Conservation (phyloP, 495 filamentous ascomycete genomes). For the Penicillium bialowiezense region DNA sequence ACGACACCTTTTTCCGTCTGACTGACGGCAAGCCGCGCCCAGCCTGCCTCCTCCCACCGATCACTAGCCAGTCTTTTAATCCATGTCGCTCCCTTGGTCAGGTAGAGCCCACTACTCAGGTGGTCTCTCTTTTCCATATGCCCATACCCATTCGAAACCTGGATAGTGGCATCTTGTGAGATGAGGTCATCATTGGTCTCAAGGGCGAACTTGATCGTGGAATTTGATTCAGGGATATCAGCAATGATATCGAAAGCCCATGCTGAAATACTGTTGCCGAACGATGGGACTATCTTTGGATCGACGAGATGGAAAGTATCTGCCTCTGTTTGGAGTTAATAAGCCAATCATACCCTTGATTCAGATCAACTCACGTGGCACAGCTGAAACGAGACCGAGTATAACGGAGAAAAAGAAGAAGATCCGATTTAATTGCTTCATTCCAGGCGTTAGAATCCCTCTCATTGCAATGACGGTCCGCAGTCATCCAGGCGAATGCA, state of each 20-base stretch:
- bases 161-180: constrained; percentile 58
- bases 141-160: constrained; percentile 62
- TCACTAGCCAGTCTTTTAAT: constrained; percentile 46
- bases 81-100: constrained; percentile 65
- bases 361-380: neutral
- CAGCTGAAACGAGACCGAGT: neutral
- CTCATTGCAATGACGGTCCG: neutral
- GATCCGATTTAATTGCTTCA: neutral
- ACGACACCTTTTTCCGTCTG: constrained; percentile 68
- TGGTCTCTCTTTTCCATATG: neutral
- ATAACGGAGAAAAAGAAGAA: neutral
- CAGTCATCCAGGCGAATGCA: too few relatives aligned
- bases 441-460: neutral
- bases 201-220: constrained; percentile 65
- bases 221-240: constrained; percentile 54
- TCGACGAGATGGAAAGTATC: neutral
- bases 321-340: neutral
- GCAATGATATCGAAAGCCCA: constrained; percentile 68
- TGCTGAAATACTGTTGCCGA: neutral
- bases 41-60: constrained; percentile 70
- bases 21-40: constrained; percentile 70
- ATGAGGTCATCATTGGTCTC: constrained; percentile 83
- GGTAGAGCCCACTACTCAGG: constrained; percentile 16
- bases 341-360: neutral
- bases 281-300: neutral